phyloP scores from a whole-genome alignment of 345 rosid species.

The Sisymbrium altissimum region DNA sequence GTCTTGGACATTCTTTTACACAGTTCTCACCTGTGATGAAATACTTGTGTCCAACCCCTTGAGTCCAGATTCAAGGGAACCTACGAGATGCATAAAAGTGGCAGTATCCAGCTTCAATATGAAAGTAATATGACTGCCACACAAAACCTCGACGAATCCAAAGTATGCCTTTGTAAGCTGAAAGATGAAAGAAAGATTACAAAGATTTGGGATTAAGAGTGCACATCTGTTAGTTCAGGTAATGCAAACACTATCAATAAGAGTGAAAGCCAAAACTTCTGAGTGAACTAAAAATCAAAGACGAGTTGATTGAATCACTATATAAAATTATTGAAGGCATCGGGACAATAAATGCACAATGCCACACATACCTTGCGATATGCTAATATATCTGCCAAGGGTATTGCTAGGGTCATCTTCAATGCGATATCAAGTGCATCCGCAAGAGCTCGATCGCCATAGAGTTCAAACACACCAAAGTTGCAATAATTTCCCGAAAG shows the following conservation, averaged over 20 bases:
- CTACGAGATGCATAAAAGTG: slow-evolving; percentile 86
- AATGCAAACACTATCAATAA: neutral
- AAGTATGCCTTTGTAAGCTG: slow-evolving; percentile 98
- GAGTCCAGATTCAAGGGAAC: slow-evolving; percentile 97
- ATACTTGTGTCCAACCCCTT: slow-evolving; percentile 88
- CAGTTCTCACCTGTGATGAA: slow-evolving; percentile 76
- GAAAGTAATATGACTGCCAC: slow-evolving; percentile 69
- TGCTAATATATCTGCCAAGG: slow-evolving; percentile 88
- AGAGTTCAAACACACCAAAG: slow-evolving; percentile 95
- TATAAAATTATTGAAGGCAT: neutral
- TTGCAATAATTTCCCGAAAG: slow-evolving; percentile 91
- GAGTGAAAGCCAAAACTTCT: neutral
- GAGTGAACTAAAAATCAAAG: neutral
- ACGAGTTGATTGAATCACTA: neutral
- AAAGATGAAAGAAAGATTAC: slow-evolving; percentile 28
- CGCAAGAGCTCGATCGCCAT: slow-evolving; percentile 95
- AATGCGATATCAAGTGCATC: slow-evolving; percentile 90
- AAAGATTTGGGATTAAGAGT: neutral
- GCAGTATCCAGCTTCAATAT: slow-evolving; percentile 77
- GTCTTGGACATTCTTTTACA: neutral
- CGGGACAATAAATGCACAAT: neutral
- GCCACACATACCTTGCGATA: slow-evolving; percentile 66
- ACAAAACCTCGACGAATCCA: slow-evolving; percentile 87
- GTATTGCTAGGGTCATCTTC: slow-evolving; percentile 89
- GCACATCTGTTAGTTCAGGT: neutral